Percentiles rank a stretch among this genome's conserved stretches.
These are phyloP conservation scores for Penicillium malachiteum DNA, from an alignment of 495 filamentous ascomycete species.

Conservation along the genomic window DNA sequence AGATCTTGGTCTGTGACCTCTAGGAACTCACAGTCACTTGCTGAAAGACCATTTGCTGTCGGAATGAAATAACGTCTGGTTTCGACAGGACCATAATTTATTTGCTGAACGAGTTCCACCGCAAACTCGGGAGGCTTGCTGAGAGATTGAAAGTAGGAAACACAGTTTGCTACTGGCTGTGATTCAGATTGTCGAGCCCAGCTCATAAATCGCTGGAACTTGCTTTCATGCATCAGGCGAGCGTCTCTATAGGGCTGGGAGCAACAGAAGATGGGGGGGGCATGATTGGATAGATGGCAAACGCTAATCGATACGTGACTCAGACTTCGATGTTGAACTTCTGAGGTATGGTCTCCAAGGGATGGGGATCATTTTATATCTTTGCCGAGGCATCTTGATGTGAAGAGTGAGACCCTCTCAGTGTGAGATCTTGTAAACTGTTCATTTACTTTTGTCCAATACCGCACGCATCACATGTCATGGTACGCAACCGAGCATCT, in stretches of 20 bases:
- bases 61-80: conserved; percentile 13
- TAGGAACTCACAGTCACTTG: conserved; percentile 1
- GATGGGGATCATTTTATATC: no score
- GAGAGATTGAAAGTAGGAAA: conserved; percentile 3
- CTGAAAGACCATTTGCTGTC: background rate
- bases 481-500: background rate
- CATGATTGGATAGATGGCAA: conserved; percentile 14
- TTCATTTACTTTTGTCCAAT: no score
- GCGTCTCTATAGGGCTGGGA: conserved; percentile 8
- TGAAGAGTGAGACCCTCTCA: no score
- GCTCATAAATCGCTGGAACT: conserved; percentile 7
- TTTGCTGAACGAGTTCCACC: conserved; percentile 11
- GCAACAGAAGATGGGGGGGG: background rate
- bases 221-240: conserved; percentile 4
- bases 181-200: conserved; percentile 8
- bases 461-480: no score
- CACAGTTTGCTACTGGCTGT: background rate
- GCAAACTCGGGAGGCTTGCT: background rate
- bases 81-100: conserved; percentile 12
- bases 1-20: conserved; percentile 12
- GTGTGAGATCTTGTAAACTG: no score
- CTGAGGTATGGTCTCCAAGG: no score
- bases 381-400: no score
- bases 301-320: background rate
- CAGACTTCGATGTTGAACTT: no score